Evolutionary conservation across 2,329 filamentous ascomycete species (phyloP), one percentile per base, ranked within the genome.

Genomic region (Nothopassalora personata): DNA sequence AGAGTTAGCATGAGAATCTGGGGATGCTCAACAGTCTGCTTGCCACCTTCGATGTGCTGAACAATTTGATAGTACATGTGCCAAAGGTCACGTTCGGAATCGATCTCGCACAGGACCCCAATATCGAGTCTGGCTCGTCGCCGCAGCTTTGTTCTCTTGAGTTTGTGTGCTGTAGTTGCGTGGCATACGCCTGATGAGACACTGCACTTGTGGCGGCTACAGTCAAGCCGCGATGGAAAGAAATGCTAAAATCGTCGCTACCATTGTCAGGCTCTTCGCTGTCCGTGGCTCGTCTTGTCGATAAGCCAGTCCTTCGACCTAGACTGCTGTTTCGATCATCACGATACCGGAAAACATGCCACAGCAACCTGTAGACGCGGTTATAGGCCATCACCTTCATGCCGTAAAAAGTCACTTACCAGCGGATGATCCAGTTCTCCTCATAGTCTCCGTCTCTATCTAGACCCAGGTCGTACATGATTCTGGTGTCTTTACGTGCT

Each of bases 341-440:
- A 18, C 72, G 65, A 58, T 75, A 77, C 18, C 77, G 75, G 58
- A 79, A 79, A 54, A 75, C 75, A 62, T 79, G 77, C 76, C 76
- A 79, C 9, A 53, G 19, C 18, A 53, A 19, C 33, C 33, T 39
- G 18, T 10, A 6, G 11, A 18, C 4, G 7, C 43, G 6, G 48
- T n/a, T 15, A 43, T 5, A 15, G 18, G 39, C 11, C 3, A n/a
- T 4, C 13, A 43, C 7, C 39, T 18, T 36, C 4, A n/a, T 8
- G 1, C 7, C 2, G 15, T 18, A 4, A 43, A 7, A 43, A 4
- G 49, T 28, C 13, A 45, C 33, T 33, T 47, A 74, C 77, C 77
- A 80, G 28, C 74, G 70, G 19, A 77, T 77, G 36, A 79, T 75
- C 77, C 77, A 79, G 58, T 79, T 80, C 45, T 72, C 72, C n/a